Evolutionary conservation across 495 filamentous ascomycete genomes (phyloP), one percentile per base, ranked within the genome.

Genomic region (Bacidia rubella): DNA sequence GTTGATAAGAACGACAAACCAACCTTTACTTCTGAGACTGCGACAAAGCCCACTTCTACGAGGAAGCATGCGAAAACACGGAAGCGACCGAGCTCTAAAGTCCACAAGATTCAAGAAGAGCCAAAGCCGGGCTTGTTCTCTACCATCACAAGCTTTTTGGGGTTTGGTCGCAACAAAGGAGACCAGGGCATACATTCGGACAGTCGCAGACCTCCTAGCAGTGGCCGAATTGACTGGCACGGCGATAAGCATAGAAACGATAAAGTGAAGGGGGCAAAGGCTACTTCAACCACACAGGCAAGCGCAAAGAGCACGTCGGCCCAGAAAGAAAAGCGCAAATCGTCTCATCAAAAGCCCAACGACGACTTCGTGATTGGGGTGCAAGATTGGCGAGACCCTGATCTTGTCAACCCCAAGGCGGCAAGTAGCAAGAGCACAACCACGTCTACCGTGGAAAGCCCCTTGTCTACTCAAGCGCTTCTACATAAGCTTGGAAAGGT

Each of bases 341-440:
- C 57, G 3, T 44, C 51, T 17, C 55, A 55, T 25, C 52, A 56
- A 29, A 63, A 57, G 26, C 64, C 73, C 40, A 72, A 68, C 7
- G 86, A 90, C 66, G 80, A 76, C 49, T 95, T 93, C 64, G 78
- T 86, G n/a, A 95, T 93, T 62, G 88, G 88, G 2, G 82, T 93
- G 11, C 87, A 95, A 55, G 88, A 95, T 58, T 94, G 88, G 88
- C 80, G 87, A 52, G 88, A 94, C 61, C 84, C 86, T 2, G 87
- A 93, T 61, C 69, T 93, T 17, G 74, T 87, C 44, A 62, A 65
- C 26, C 54, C 66, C 10, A 68, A 67, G 42, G 62, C 54, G 47
- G 68, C 64, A 20, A 55, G 59, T 7, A 53, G 17, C 11, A 24
- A 42, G 55, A 65, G 29, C 51, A 42, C 21, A 51, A 54, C 66